phyloP scores from a whole-genome alignment of 2,329 filamentous ascomycete species.

The Thelonectria olida region DNA sequence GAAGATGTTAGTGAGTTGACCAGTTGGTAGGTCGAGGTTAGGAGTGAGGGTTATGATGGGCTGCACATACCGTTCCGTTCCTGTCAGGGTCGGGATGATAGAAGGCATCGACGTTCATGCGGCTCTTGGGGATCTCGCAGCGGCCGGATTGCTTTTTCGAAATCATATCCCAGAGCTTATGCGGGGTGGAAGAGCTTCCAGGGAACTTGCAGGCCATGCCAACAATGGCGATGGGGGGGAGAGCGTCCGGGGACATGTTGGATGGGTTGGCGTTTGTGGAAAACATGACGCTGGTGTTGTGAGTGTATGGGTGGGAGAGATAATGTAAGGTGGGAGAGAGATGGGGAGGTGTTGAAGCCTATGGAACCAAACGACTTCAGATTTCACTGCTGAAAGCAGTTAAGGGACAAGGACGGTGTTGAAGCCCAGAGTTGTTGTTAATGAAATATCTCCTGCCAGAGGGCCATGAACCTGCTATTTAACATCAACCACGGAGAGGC shows the following conservation, averaged over 20 bases:
- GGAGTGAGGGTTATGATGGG: too few relatives aligned
- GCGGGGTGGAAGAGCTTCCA: slow-evolving; percentile 24
- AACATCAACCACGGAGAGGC: too few relatives aligned
- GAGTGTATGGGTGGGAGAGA: too few relatives aligned
- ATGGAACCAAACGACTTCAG: background rate
- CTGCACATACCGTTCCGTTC: slow-evolving; percentile 3
- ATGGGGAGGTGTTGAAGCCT: background rate
- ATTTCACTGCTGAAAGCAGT: background rate
- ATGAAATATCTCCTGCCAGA: too few relatives aligned
- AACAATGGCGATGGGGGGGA: slow-evolving; percentile 30
- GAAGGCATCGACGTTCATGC: slow-evolving; percentile 14
- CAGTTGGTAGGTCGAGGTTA: background rate
- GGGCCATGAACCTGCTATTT: background rate
- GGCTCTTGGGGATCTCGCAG: background rate
- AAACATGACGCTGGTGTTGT: too few relatives aligned
- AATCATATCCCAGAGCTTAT: slow-evolving; percentile 29
- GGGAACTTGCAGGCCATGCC: slow-evolving; percentile 36
- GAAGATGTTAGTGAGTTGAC: background rate
- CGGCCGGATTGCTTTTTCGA: background rate
- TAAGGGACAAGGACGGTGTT: background rate
- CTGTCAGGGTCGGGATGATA: slow-evolving; percentile 14
- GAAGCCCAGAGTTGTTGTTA: background rate
- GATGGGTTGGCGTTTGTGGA: background rate
- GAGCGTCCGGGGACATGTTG: slow-evolving; percentile 3
- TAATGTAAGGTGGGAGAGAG: background rate